phyloP scores from a whole-genome alignment of 1,284 basidiomycete genomes.

The Somion occarium region DNA sequence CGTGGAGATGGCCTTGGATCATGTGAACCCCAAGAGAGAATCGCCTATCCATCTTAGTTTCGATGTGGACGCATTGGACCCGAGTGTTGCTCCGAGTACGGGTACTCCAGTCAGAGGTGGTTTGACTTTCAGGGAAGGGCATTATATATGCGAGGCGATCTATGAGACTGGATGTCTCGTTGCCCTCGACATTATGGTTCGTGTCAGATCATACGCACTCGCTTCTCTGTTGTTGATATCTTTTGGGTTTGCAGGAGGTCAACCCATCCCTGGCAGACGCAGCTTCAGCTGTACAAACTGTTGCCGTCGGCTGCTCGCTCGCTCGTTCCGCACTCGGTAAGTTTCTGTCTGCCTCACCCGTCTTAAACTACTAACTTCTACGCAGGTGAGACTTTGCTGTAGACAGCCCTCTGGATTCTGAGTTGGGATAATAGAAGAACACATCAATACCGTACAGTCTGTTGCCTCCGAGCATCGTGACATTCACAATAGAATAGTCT shows the following conservation, averaged over 20 bases:
- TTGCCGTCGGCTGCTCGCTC: slow-evolving; percentile 92
- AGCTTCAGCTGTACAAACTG: slow-evolving; percentile 78
- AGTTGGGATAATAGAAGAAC: too few relatives aligned
- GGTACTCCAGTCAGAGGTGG: slow-evolving; percentile 95
- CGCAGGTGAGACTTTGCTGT: slow-evolving; percentile 13
- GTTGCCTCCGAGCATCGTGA: too few relatives aligned
- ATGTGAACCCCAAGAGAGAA: slow-evolving; percentile 83
- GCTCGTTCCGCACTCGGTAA: slow-evolving; percentile 85
- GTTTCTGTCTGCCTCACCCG: slow-evolving; percentile 7
- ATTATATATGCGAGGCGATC: slow-evolving; percentile 95
- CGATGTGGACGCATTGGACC: slow-evolving; percentile 95
- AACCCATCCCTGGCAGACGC: slow-evolving; percentile 86
- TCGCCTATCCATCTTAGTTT: slow-evolving; percentile 94
- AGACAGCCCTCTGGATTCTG: not conserved
- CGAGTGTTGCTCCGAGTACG: slow-evolving; percentile 92
- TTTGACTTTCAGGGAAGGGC: slow-evolving; percentile 94
- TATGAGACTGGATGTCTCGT: slow-evolving; percentile 92
- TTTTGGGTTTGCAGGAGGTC: slow-evolving; percentile 67
- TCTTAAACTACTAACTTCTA: not conserved
- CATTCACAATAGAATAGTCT: too few relatives aligned
- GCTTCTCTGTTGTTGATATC: slow-evolving; percentile 1
- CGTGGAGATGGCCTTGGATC: slow-evolving; percentile 92
- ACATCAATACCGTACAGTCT: too few relatives aligned
- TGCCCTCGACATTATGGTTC: slow-evolving; percentile 87
- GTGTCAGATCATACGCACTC: slow-evolving; percentile 15